Evolutionary conservation across 805 yeast genomes (phyloP).

Genomic region (Lipomyces starkeyi): DNA sequence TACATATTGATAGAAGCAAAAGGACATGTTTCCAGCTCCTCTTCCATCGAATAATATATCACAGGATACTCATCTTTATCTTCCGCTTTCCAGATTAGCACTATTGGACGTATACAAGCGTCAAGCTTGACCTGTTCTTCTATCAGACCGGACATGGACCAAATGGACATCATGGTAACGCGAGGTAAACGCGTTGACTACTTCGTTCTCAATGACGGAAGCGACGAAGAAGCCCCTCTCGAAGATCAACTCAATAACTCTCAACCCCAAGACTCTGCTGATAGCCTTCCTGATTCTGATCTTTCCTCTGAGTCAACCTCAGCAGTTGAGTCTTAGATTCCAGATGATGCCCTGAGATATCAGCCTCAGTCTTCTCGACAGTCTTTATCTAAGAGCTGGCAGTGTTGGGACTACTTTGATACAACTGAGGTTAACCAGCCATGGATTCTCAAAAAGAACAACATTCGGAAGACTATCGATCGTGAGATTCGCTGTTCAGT

Average conservation of each 20-base stretch:
- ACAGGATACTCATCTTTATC: constrained; percentile 4
- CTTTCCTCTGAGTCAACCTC: constrained; percentile 7
- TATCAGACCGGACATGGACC: constrained; percentile 2
- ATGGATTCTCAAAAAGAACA: constrained; percentile 7
- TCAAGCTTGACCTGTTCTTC: not conserved
- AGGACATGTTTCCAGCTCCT: not conserved
- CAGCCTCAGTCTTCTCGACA: constrained; percentile 8
- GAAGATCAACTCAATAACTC: not conserved
- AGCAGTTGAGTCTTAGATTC: constrained; percentile 6
- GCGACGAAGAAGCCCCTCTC: not conserved
- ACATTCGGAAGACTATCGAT: constrained; percentile 3
- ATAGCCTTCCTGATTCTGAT: constrained; percentile 5
- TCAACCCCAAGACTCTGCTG: not conserved
- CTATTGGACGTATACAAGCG: constrained; percentile 2
- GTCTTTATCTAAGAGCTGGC: too few species aligned
- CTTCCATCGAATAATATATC: constrained; percentile 3
- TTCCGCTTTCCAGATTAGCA: not conserved
- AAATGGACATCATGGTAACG: constrained; percentile 3
- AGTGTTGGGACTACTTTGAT: constrained; percentile 4
- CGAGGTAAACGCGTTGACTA: constrained; percentile 4
- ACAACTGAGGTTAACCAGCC: constrained; percentile 1
- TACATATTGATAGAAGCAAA: constrained; percentile 5
- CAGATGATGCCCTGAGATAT: not conserved
- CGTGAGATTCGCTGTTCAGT: not conserved
- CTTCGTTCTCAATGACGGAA: constrained; percentile 7